Conservation (phyloP, 2,329 filamentous ascomycete genomes). For the Rutstroemia sp. region DNA sequence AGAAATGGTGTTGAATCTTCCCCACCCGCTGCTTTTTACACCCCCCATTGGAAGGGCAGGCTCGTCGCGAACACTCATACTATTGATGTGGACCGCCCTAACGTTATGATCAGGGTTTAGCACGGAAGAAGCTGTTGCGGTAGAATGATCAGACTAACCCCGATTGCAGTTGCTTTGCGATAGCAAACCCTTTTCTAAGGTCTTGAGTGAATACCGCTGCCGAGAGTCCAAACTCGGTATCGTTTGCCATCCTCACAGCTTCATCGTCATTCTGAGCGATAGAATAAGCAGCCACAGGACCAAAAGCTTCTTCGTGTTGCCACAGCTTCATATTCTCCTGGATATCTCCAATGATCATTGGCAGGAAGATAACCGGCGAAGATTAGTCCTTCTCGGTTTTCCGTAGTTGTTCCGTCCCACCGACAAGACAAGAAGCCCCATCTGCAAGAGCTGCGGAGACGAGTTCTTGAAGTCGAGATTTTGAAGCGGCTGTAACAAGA, state of each 20-base stretch:
- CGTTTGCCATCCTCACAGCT: constrained; percentile 52
- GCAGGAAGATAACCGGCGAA: constrained; percentile 68
- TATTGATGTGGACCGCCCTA: constrained; percentile 61
- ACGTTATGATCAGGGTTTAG: constrained; percentile 36
- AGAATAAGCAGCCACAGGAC: constrained; percentile 49
- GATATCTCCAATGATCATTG: constrained; percentile 73
- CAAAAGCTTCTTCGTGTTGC: constrained; percentile 52
- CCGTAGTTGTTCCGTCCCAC: background rate
- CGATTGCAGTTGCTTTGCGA: constrained; percentile 44
- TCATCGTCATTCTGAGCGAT: constrained; percentile 48
- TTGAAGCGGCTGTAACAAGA: constrained; percentile 35
- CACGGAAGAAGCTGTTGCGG: constrained; percentile 27
- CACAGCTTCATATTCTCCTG: constrained; percentile 69
- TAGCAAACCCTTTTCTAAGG: constrained; percentile 31
- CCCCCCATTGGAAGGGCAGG: constrained; percentile 3
- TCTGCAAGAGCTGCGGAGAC: background rate
- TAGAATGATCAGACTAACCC: constrained; percentile 21
- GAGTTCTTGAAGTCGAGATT: constrained; percentile 29
- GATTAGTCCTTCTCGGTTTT: constrained; percentile 36
- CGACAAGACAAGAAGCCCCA: constrained; percentile 33
- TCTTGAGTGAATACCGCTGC: constrained; percentile 59
- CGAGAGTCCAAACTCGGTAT: constrained; percentile 58
- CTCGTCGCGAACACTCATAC: constrained; percentile 58
- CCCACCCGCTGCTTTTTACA: constrained; percentile 55
- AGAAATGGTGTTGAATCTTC: constrained; percentile 39